phyloP scores from a whole-genome alignment of 495 filamentous ascomycete genomes.

The Annulohypoxylon moriforme region DNA sequence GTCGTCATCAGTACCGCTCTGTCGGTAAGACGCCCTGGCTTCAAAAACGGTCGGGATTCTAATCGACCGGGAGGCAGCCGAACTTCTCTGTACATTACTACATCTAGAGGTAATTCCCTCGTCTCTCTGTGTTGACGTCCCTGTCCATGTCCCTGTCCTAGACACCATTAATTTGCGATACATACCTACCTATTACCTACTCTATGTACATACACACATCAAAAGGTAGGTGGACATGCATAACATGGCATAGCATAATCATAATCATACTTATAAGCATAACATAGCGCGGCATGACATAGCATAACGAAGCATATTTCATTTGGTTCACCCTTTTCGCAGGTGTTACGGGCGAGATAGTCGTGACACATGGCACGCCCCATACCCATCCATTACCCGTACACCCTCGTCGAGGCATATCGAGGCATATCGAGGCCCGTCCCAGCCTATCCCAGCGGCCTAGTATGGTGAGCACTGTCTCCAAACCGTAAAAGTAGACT shows the following conservation, averaged over 20 bases:
- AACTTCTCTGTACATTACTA: neutral
- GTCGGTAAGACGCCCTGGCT: slow-evolving; percentile 24
- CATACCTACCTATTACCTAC: no score
- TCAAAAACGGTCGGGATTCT: slow-evolving; percentile 24
- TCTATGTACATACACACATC: no score
- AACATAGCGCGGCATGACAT: no score
- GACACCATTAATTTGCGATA: no score
- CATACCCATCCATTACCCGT: neutral
- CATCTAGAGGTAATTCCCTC: neutral
- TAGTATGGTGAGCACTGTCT: neutral
- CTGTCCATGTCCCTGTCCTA: neutral
- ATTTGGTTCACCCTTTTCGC: neutral
- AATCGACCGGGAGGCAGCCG: slow-evolving; percentile 31
- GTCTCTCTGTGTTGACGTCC: neutral
- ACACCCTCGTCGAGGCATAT: neutral
- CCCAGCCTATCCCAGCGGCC: no score
- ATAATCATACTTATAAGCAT: no score
- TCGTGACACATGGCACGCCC: neutral
- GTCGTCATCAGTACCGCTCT: slow-evolving; percentile 20
- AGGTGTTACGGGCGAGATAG: neutral
- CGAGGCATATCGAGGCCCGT: neutral
- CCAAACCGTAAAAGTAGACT: neutral
- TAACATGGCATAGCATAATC: no score
- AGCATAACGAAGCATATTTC: no score
- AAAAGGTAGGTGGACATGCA: no score